Base-by-base conservation (phyloP, 805 yeast genomes). In the Saturnispora sekii region DNA sequence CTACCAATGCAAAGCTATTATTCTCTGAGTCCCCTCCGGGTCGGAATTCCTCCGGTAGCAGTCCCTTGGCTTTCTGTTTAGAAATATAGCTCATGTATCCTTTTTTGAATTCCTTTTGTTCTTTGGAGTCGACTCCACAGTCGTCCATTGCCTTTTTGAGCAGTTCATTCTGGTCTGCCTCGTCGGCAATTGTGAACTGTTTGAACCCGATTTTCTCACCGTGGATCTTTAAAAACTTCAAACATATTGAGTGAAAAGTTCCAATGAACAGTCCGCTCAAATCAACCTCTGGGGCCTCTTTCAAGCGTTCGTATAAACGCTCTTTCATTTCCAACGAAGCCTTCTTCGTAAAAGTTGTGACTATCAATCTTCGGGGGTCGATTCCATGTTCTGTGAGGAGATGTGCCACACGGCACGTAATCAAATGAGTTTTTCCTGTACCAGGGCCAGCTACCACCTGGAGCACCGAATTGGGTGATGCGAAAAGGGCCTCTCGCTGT, bases 261-360 rank as follows among this genome's bases (percentile, higher is more conserved):
- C 97, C 97, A 31, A 89, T 76, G 46, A 80, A 62, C 16, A 90
- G 60, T 39, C 69, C 68, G 1, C 66, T 54, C 3, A 61, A 59
- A 17, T 55, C 44, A 10, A 76, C 58, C 5, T 60, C 57, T 0
- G 67, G 54, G 21, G 40, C 26, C 3, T 52, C 61, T 6, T 55
- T 41, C 7, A 78, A 53, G 41, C 74, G 32, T 4, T 18, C 38
- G 0, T 42, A 45, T 15, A 90, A 62, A 35, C 97, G 68, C 30
- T 76, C 81, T 10, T 67, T 63, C 84, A 90, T 81, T 63, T 90
- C 97, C 43, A 69, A 73, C 1, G 97, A 94, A 0, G 98, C 97
- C 54, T 84, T 85, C 54, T 85, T 84, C 10, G 97, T 90, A 65
- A 90, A 90, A 0, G 97, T 89, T 5, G 96, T 86, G 16, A 89